Evolutionary conservation across 768 basidiomycete genomes (phyloP), one percentile per base, ranked within the genome.

Genomic region (Pholiota conissans): DNA sequence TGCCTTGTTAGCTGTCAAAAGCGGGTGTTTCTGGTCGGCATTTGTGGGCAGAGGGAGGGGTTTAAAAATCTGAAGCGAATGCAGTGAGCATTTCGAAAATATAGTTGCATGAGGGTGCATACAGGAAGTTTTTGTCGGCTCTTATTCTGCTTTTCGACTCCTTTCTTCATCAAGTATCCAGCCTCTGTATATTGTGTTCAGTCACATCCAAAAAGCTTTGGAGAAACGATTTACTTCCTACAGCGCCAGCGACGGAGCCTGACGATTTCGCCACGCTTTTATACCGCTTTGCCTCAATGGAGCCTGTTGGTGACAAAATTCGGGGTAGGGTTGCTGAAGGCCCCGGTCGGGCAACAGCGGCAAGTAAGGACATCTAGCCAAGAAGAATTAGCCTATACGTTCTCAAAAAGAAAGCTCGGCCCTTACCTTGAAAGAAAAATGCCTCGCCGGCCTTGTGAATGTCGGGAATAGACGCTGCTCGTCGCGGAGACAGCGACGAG

Each of bases 331-430:
- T 30, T 5, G 49, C 56, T n/a, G 64, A 68, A 18, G 61, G 61
- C 35, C 64, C 63, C n/a, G 62, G 62, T 24, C 65, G 52, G 39
- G 62, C 53, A 24, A 62, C 49, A 7, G 52, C 52, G 18, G 60
- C 42, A 26, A 67, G 62, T 27, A 67, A 42, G n/a, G 64, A 65
- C 66, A 65, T 67, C 34, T 24, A 40, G 30, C 13, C 46, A 26
- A 30, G 11, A 37, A 13, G 30, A 11, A 11, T 48, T 37, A 26
- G 29, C 26, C 27, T 11, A 13, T 9, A 2, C 8, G 22, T 30
- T 34, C n/a, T n/a, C n/a, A n/a, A n/a, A n/a, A n/a, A n/a, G n/a
- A n/a, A n/a, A n/a, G n/a, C n/a, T n/a, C n/a, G n/a, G n/a, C n/a
- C n/a, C n/a, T n/a, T n/a, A 16, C 49, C 16, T 24, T 14, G 27